Evolutionary conservation across 106 monocot species (phyloP), one percentile per base, ranked within the genome.

Genomic region (Iris macrosiphon): DNA sequence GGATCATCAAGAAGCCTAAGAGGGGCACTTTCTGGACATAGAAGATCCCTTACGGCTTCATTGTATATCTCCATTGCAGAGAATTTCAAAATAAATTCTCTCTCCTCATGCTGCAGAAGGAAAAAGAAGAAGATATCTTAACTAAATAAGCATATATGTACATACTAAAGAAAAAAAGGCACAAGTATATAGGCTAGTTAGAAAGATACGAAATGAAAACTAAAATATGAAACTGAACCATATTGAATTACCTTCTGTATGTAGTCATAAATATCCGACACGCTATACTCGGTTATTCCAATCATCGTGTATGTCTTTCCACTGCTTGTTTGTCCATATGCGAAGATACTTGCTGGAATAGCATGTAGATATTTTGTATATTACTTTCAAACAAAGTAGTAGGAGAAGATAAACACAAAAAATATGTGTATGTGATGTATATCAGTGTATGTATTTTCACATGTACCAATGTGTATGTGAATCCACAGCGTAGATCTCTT

Each of bases 1-100:
- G 87, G 87, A 75, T 87, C 87, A 78, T 87, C 87, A 35, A 87
- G 87, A 63, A 87, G 78, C 61, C 87, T 78, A 20, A 87, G 78
- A 42, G 58, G 81, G 9, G 61, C 55, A 17, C 38, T 45, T 9
- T 87, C 87, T 7, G 60, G 8, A 43, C 78, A 78, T 22, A 87
- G 74, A 12, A 87, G 74, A 68, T 87, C 87, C 52, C 67, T 81
- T 20, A 87, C 87, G 21, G 78, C 65, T 64, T 87, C 87, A 35
- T 87, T 87, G 59, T 87, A 87, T 38, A 87, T 87, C 78, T 87
- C 87, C 70, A 87, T 68, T 8, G 87, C 87, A 20, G 87, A 82
- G 39, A 87, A 78, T 63, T 75, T 87, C 30, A 87, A 31, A 30
- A 67, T 37, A 61, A 82, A 87, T 31, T 71, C 72, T 44, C 87